Conservation (phyloP, 352 stramenopile species). For the Pythium aphanidermatum region DNA sequence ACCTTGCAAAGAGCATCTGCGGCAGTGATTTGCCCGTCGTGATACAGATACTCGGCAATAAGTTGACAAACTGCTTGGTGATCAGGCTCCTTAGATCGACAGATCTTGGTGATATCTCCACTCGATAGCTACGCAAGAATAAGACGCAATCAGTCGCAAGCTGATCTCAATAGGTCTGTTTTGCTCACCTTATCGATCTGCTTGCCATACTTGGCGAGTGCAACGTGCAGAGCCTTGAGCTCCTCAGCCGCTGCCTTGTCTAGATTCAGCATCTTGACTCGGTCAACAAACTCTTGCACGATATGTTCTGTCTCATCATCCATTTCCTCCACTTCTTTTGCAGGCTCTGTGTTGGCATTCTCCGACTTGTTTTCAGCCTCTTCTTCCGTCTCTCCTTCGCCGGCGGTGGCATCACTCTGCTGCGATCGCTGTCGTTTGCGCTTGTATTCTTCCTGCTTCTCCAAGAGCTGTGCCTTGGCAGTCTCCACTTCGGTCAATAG, state of each 20-base stretch:
- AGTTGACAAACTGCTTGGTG: conserved; percentile 57
- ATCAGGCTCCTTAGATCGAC: conserved; percentile 49
- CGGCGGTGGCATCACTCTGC: conserved; percentile 11
- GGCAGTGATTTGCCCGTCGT: conserved; percentile 68
- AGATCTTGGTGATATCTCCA: conserved; percentile 64
- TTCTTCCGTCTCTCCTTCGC: conserved; percentile 4
- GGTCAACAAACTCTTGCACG: conserved; percentile 58
- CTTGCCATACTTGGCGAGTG: conserved; percentile 74
- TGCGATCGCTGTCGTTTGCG: conserved; percentile 46
- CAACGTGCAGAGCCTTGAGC: conserved; percentile 58
- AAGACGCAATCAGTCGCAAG: background rate
- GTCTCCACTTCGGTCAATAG: conserved; percentile 54
- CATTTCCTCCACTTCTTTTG: conserved; percentile 29
- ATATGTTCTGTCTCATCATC: conserved; percentile 64
- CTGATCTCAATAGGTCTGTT: background rate
- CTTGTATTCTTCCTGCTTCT: conserved; percentile 48
- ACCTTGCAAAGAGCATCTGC: conserved; percentile 69
- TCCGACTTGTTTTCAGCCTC: conserved; percentile 20
- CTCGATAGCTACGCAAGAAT: conserved; percentile 23
- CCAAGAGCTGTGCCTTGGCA: conserved; percentile 49
- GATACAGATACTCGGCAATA: conserved; percentile 73
- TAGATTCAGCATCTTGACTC: conserved; percentile 56
- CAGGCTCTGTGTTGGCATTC: conserved; percentile 1
- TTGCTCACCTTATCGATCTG: conserved; percentile 69
- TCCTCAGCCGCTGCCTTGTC: conserved; percentile 67